Conservation (phyloP, 495 filamentous ascomycete genomes). For the Clavariopsis aquatica region DNA sequence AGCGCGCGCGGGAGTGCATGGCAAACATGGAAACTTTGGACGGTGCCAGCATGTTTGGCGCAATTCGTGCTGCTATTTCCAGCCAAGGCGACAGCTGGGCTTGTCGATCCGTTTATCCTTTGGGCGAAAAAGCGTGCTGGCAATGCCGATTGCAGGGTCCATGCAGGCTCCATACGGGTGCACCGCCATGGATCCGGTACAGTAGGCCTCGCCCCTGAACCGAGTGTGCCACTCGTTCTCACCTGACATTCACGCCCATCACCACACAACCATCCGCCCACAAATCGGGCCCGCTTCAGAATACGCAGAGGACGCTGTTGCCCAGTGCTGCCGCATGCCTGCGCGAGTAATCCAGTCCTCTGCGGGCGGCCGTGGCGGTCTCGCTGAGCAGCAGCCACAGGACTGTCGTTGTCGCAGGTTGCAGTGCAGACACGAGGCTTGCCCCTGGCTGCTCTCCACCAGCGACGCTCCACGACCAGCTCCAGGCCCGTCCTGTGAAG, state of each 20-base stretch:
- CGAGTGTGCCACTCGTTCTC: neutral
- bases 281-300: neutral
- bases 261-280: neutral
- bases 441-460: neutral
- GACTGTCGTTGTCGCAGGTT: neutral
- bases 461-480: neutral
- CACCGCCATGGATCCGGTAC: neutral
- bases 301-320: neutral
- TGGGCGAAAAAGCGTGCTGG: neutral
- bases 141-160: too few species aligned
- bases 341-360: too few species aligned
- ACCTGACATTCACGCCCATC: neutral
- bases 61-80: slow-evolving; percentile 11
- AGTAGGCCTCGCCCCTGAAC: neutral
- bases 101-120: slow-evolving; percentile 5
- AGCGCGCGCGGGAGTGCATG: slow-evolving; percentile 15
- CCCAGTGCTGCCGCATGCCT: neutral
- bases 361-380: too few species aligned
- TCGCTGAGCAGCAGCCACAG: too few species aligned
- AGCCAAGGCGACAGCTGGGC: neutral
- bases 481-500: neutral
- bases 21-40: neutral
- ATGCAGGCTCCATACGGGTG: too few species aligned
- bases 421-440: neutral
- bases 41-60: slow-evolving; percentile 1